These are phyloP conservation scores for Aureobasidium lini DNA, from an alignment of 2,329 filamentous ascomycete species.

Conservation along the genomic window DNA sequence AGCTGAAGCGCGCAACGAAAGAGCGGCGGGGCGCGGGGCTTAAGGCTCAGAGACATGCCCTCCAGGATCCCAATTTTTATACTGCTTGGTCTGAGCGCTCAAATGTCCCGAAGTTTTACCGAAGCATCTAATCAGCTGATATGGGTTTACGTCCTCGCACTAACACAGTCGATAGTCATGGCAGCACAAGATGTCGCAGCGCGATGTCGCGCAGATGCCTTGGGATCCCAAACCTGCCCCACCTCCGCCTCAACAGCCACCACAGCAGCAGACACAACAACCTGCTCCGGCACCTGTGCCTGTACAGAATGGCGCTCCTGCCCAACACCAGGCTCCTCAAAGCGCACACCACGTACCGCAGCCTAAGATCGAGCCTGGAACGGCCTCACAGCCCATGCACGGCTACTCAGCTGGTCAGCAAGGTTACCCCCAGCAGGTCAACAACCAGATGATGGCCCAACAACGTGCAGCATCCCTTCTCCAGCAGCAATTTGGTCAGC, in stretches of 20 bases:
- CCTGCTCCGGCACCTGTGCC: conserved; percentile 19
- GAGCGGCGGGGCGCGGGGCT: conserved; percentile 14
- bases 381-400: conserved; percentile 17
- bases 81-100: conserved; percentile 8
- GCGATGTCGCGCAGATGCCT: conserved; percentile 80
- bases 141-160: conserved; percentile 2
- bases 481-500: conserved; percentile 52
- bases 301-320: conserved; percentile 36
- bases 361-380: conserved; percentile 47
- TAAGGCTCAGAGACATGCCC: conserved; percentile 2
- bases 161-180: conserved; percentile 58
- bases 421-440: conserved; percentile 26
- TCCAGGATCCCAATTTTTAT: conserved; percentile 7
- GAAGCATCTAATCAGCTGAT: conserved; percentile 7
- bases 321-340: conserved; percentile 12
- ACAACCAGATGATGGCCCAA: conserved; percentile 42
- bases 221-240: conserved; percentile 85
- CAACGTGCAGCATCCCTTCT: conserved; percentile 48
- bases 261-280: conserved; percentile 26
- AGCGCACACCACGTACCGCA: conserved; percentile 21
- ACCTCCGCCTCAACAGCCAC: conserved; percentile 29
- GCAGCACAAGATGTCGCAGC: conserved; percentile 82
- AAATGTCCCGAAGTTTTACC: not conserved
- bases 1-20: conserved; percentile 1
- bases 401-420: conserved; percentile 27